phyloP scores from a whole-genome alignment of 2,329 filamentous ascomycete species.

The Apiospora rasikravindrae region DNA sequence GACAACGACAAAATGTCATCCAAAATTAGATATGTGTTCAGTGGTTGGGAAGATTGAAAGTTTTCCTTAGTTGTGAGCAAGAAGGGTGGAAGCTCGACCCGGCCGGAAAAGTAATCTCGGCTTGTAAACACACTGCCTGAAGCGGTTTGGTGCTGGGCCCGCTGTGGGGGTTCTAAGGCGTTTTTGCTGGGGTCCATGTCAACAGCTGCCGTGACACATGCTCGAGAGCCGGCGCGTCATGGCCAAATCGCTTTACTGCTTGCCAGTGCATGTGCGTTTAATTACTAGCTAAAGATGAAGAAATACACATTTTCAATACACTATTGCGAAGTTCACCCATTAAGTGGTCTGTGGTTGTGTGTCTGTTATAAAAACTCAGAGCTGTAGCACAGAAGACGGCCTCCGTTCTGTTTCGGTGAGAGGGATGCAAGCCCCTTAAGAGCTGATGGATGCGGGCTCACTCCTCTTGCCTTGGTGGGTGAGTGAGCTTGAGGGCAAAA shows the following conservation, averaged over 20 bases:
- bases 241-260: neutral
- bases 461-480: neutral
- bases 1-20: neutral
- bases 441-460: neutral
- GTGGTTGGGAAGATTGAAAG: conserved; percentile 11
- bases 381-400: neutral
- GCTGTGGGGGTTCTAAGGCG: conserved; percentile 14
- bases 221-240: conserved; percentile 4
- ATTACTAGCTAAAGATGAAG: neutral
- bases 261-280: neutral
- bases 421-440: neutral
- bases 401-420: neutral
- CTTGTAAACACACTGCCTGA: conserved; percentile 26
- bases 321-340: neutral
- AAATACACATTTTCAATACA: neutral
- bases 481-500: neutral
- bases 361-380: neutral
- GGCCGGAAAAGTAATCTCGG: neutral
- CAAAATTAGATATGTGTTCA: neutral
- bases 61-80: conserved; percentile 11
- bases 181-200: neutral
- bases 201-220: conserved; percentile 14
- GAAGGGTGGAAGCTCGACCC: neutral
- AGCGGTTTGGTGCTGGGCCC: conserved; percentile 17
- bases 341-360: neutral